Evolutionary conservation across 2,329 filamentous ascomycete species (phyloP), one percentile per base, ranked within the genome.

Genomic region (Sporothrix euskadiensis): DNA sequence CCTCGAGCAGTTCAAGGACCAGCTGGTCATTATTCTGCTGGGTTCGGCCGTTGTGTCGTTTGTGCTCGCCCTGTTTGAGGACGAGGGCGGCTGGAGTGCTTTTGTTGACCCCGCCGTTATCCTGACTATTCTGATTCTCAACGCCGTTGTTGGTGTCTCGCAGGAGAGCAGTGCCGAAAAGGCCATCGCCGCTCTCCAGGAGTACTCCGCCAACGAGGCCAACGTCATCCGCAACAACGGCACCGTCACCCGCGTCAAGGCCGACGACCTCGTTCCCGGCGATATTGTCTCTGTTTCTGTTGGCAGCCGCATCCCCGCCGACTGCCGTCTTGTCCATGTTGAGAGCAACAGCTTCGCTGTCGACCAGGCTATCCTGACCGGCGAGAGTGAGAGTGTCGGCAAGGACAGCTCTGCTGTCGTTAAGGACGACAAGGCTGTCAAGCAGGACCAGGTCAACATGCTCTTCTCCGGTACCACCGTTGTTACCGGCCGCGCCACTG

Each of bases 151-250:
- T 76, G 96, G 96, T 81, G 96, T 99, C 39, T 98, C 95, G 73
- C 96, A 99, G 86, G 96, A 99, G 86, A 98, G 93, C 83, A 98
- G 94, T 80, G 96, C 96, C 77, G 96, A 99, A 83, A 98, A 98
- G 85, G 96, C 96, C 70, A 99, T 99, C 81, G 94, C 96, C 35
- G 96, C 96, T 61, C 89, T 99, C 73, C 96, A 99, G 84, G 95
- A 99, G 88, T 99, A 99, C 85, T 98, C 95, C 41, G 96, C 96
- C 80, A 99, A 98, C 83, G 94, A 97, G 83, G 95, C 96, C 78
- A 99, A 95, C 81, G 95, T 97, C 71, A 83, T 97, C 74, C 92
- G 96, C 79, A 91, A 95, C 84, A 83, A 84, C 78, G 94, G 95
- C 69, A 89, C 91, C 78, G 85, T 95, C 75, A 89, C 90, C 76